Percentiles rank a stretch among this genome's conserved stretches.
phyloP scores from a whole-genome alignment of 768 basidiomycete species.

The Albatrellus ellisii region DNA sequence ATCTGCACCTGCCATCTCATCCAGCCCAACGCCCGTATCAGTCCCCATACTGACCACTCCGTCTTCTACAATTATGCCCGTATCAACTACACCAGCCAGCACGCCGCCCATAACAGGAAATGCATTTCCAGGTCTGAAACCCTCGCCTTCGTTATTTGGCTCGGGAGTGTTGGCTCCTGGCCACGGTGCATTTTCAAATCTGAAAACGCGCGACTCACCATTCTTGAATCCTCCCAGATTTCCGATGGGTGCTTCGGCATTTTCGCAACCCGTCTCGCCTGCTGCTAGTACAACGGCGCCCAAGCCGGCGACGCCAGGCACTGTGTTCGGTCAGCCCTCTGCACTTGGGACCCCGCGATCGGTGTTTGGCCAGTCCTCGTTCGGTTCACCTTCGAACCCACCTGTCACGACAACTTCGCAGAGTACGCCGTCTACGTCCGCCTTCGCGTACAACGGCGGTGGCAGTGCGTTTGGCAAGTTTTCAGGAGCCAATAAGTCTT shows the following conservation, averaged over 20 bases:
- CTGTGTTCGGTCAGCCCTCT: constrained; percentile 23
- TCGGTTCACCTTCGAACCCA: constrained; percentile 16
- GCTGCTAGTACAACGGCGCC: constrained; percentile 4
- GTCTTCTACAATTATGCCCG: not conserved
- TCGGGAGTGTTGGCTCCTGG: constrained; percentile 22
- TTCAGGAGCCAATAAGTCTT: constrained; percentile 33
- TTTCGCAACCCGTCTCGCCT: constrained; percentile 10
- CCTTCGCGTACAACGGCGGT: constrained; percentile 24
- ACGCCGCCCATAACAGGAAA: constrained; percentile 3
- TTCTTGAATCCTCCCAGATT: constrained; percentile 16
- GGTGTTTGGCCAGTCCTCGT: constrained; percentile 24
- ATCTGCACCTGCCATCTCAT: not conserved
- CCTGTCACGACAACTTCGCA: constrained; percentile 11
- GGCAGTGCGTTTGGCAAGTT: constrained; percentile 29
- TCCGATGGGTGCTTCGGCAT: not conserved
- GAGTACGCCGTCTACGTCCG: constrained; percentile 19
- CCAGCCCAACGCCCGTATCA: not conserved
- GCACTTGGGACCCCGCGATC: constrained; percentile 19
- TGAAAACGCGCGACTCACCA: constrained; percentile 14
- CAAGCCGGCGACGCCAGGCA: constrained; percentile 18
- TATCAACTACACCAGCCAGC: not conserved
- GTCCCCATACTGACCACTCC: not conserved
- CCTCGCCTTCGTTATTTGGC: constrained; percentile 13
- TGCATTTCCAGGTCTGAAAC: constrained; percentile 11
- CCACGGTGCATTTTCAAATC: constrained; percentile 5